Percentiles rank a stretch among this genome's conserved stretches.
Evolutionary conservation across 257 asterid genomes (phyloP).

Genomic region (Mitragyna speciosa): DNA sequence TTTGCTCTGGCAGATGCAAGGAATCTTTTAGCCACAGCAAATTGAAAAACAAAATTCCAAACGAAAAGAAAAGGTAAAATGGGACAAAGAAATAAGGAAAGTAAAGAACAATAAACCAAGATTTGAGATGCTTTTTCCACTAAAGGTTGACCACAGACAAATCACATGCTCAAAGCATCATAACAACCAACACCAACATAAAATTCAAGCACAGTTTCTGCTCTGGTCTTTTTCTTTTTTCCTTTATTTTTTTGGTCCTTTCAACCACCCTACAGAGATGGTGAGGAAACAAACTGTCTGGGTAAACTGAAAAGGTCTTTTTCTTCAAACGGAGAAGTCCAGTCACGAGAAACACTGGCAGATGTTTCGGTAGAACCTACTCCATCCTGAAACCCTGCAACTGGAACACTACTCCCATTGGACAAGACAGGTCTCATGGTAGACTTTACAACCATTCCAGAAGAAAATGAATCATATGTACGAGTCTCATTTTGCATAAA

Average conservation of each 20-base stretch:
- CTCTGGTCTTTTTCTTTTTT: constrained; percentile 37
- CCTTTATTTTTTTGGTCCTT: constrained; percentile 35
- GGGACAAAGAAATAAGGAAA: background rate
- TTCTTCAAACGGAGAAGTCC: constrained; percentile 96
- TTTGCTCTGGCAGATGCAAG: background rate
- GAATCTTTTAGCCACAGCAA: background rate
- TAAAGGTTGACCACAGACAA: constrained; percentile 19
- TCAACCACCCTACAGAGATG: constrained; percentile 56
- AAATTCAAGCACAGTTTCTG: constrained; percentile 35
- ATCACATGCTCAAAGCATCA: constrained; percentile 46
- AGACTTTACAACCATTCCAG: constrained; percentile 47
- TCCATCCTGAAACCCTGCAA: constrained; percentile 54
- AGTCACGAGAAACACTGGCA: constrained; percentile 60
- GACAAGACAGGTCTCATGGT: constrained; percentile 52
- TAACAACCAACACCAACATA: constrained; percentile 44
- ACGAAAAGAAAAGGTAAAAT: no score
- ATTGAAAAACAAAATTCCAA: background rate
- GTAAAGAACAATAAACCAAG: constrained; percentile 12
- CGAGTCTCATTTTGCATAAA: constrained; percentile 41
- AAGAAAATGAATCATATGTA: constrained; percentile 45
- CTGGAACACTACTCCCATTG: constrained; percentile 36
- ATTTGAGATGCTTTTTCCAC: constrained; percentile 27
- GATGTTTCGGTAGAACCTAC: constrained; percentile 37
- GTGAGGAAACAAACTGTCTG: constrained; percentile 93
- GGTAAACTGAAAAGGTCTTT: constrained; percentile 80